phyloP scores from a whole-genome alignment of 2,329 filamentous ascomycete species.

The Fusarium temperatum region DNA sequence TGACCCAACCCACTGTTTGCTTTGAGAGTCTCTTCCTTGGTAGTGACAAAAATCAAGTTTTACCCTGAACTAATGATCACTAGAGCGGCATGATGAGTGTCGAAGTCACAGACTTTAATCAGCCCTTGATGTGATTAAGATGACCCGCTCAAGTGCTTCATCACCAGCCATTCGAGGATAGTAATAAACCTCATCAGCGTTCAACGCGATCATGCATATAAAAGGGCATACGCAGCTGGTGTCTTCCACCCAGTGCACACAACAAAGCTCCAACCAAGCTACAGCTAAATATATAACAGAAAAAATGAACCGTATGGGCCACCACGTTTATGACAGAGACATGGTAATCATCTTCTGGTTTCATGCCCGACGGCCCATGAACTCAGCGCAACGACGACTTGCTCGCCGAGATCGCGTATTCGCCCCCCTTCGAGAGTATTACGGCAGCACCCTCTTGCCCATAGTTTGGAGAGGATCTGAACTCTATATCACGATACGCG shows the following conservation, averaged over 20 bases:
- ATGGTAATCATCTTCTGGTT: neutral
- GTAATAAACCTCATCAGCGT: rapidly evolving
- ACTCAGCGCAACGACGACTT: neutral
- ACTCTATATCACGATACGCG: neutral
- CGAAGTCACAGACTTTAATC: rapidly evolving
- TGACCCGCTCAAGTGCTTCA: rapidly evolving
- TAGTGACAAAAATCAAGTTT: neutral
- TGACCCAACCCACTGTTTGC: neutral
- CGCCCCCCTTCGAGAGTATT: neutral
- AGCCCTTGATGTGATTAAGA: neutral
- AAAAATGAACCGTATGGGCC: neutral
- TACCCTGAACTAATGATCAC: too few species aligned
- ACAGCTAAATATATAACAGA: neutral
- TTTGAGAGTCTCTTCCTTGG: neutral
- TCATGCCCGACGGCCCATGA: neutral
- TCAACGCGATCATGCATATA: rapidly evolving
- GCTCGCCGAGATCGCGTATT: neutral
- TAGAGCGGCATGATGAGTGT: rapidly evolving
- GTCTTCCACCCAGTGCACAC: neutral
- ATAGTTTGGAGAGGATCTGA: neutral
- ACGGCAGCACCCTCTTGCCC: neutral
- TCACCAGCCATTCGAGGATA: neutral
- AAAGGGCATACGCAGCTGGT: rapidly evolving
- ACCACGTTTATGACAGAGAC: neutral
- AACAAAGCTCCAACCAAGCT: rapidly evolving